These are phyloP conservation scores for Penicillium oxalicum DNA, from an alignment of 2,329 filamentous ascomycete genomes.

Conservation along the genomic window DNA sequence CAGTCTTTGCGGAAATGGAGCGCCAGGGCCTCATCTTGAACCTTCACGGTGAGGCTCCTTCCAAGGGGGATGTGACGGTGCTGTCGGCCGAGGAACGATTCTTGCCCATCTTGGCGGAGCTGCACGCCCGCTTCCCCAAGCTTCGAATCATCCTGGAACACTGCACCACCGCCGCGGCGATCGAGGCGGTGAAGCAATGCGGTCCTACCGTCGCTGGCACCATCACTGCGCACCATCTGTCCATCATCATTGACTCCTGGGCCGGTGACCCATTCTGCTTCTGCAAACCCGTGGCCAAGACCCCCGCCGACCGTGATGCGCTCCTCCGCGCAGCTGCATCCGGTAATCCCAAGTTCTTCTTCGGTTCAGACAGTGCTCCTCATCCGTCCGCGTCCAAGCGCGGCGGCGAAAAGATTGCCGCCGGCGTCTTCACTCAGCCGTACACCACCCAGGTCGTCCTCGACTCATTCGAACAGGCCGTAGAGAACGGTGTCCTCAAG, in stretches of 20 bases:
- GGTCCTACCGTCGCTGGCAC: constrained; percentile 63
- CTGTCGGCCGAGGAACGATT: constrained; percentile 71
- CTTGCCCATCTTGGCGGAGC: constrained; percentile 67
- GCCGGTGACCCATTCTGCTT: constrained; percentile 69
- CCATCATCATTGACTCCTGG: constrained; percentile 71
- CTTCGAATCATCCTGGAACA: constrained; percentile 63
- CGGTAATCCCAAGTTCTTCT: constrained; percentile 58
- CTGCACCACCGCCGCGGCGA: constrained; percentile 76
- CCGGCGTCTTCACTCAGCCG: constrained; percentile 59
- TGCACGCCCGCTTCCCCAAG: constrained; percentile 68
- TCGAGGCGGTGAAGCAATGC: constrained; percentile 70
- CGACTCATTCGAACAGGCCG: constrained; percentile 52
- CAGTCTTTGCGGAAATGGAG: constrained; percentile 85
- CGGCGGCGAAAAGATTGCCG: constrained; percentile 46
- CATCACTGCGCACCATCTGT: constrained; percentile 83
- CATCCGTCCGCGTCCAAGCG: constrained; percentile 53
- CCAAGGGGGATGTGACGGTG: constrained; percentile 44
- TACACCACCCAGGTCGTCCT: constrained; percentile 54
- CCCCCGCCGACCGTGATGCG: constrained; percentile 64
- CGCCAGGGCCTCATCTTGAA: constrained; percentile 76
- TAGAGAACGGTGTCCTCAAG: constrained; percentile 48
- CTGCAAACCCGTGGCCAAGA: constrained; percentile 70
- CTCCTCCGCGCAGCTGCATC: constrained; percentile 57
- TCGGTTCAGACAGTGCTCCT: constrained; percentile 68
- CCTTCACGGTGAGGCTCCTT: constrained; percentile 69